phyloP scores from a whole-genome alignment of 116 monocot genomes.

The Posidonia oceanica region DNA sequence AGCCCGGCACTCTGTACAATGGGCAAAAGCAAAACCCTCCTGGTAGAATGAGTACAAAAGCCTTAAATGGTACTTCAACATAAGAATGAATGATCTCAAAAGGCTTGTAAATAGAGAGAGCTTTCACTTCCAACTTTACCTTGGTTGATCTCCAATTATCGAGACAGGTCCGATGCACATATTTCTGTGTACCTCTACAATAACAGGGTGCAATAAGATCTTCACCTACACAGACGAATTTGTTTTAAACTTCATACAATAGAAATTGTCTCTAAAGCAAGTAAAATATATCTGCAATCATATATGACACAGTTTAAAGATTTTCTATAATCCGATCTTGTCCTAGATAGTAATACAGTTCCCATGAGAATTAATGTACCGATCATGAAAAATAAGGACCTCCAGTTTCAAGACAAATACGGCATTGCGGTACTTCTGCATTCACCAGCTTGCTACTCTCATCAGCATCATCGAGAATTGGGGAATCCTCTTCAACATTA shows the following conservation, averaged over 20 bases:
- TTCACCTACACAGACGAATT: constrained; percentile 38
- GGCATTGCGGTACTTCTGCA: constrained; percentile 64
- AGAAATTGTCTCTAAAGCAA: neutral
- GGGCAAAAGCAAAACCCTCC: constrained; percentile 99
- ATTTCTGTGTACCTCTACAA: constrained; percentile 94
- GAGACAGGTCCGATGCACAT: constrained; percentile 85
- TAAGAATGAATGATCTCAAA: neutral
- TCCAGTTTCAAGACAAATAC: constrained; percentile 92
- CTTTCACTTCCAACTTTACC: constrained; percentile 20
- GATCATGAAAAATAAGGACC: constrained; percentile 41
- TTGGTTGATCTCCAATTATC: constrained; percentile 99
- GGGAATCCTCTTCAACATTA: constrained; percentile 17
- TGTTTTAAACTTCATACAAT: constrained; percentile 9
- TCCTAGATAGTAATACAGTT: neutral
- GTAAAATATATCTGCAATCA: neutral
- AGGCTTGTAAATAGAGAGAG: neutral
- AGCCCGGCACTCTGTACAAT: constrained; percentile 94
- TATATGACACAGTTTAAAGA: neutral
- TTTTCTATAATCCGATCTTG: no score
- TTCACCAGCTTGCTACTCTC: constrained; percentile 43
- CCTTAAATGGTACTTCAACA: neutral
- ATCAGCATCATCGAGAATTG: constrained; percentile 32
- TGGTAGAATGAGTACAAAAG: constrained; percentile 13
- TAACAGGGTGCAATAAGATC: constrained; percentile 93
- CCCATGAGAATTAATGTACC: constrained; percentile 18